Base-by-base conservation (phyloP, 805 yeast species). In the Metschnikowia bowlesiae region DNA sequence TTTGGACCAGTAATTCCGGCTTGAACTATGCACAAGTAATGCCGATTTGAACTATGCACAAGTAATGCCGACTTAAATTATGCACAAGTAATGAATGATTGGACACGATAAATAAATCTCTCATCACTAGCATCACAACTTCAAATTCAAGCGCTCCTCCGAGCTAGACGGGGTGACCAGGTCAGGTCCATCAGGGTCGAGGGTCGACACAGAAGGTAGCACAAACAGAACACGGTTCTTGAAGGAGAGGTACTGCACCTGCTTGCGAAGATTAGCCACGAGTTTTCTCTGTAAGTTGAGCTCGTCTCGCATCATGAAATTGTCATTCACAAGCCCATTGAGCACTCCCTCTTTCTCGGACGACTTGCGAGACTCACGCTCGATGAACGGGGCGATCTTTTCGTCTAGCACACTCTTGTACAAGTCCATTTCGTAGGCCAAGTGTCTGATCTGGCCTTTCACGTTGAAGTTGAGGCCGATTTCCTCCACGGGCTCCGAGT, bases 191-290 rank as follows among this genome's bases (percentile, higher is more conserved):
- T 48, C 50, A n/a, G 13, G 10, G n/a, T 48, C 51, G 8, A 8
- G 34, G 6, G 16, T 11, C 13, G 36, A n/a, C 7, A 39, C 29
- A 26, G 41, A 29, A 8, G 41, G 14, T 1, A 33, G 13, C n/a
- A 33, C 14, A 11, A 26, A 14, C 3, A 30, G 26, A 11, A 28
- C 43, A 16, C 54, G 67, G 50, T 79, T 67, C 18, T 73, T 71
- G 50, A 77, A 68, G 47, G 77, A 50, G 53, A 79, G 63, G 53
- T 74, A 79, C 53, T 78, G 83, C 33, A 79, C 62, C 55, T 79
- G 83, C 52, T 79, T 80, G 34, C 82, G 59, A 16, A 79, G 54
- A 46, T 78, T 74, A 53, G 70, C 73, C 41, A 79, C 62, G 33
- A 73, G 63, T 48, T 74, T 60, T 46, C 80, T 58, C 51, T 78